Conservation (phyloP, 1,284 basidiomycete genomes). For the Ganoderma lucidum region DNA sequence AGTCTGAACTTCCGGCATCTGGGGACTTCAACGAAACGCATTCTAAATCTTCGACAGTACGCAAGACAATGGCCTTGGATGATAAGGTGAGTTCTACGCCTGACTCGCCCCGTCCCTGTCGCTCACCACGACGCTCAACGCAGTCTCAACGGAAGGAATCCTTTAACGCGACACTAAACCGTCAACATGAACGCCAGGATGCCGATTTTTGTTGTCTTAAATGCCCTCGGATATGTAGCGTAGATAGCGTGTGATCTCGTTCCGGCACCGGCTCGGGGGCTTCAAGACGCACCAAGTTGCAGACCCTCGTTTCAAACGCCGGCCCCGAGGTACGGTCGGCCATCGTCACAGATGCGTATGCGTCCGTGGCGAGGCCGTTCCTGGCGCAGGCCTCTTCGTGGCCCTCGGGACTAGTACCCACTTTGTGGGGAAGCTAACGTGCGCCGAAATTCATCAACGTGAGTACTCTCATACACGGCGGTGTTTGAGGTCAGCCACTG, state of each 20-base stretch:
- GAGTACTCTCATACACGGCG: not conserved
- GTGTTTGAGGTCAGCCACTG: not conserved
- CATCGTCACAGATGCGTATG: not conserved
- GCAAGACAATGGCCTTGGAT: not conserved
- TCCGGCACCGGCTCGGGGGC: conserved; percentile 2
- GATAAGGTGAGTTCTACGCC: not conserved
- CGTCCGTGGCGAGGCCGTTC: conserved; percentile 10
- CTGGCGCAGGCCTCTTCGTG: conserved; percentile 26
- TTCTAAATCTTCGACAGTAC: not conserved
- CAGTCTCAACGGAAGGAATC: not conserved
- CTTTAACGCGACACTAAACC: not conserved
- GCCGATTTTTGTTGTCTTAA: not conserved
- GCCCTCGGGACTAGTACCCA: conserved; percentile 26
- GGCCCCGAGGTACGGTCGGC: conserved; percentile 23
- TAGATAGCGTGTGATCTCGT: not conserved
- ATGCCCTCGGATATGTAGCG: not conserved
- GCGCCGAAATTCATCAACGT: conserved; percentile 12
- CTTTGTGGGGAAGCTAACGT: conserved; percentile 22
- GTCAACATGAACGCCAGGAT: not conserved
- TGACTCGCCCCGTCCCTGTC: not conserved
- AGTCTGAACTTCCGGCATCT: not conserved
- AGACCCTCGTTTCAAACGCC: conserved; percentile 3
- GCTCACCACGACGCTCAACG: not conserved
- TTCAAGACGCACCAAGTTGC: not conserved
- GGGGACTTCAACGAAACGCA: not conserved